These are phyloP conservation scores for Colletotrichum lentis DNA, from an alignment of 2,329 filamentous ascomycete genomes.

Conservation along the genomic window DNA sequence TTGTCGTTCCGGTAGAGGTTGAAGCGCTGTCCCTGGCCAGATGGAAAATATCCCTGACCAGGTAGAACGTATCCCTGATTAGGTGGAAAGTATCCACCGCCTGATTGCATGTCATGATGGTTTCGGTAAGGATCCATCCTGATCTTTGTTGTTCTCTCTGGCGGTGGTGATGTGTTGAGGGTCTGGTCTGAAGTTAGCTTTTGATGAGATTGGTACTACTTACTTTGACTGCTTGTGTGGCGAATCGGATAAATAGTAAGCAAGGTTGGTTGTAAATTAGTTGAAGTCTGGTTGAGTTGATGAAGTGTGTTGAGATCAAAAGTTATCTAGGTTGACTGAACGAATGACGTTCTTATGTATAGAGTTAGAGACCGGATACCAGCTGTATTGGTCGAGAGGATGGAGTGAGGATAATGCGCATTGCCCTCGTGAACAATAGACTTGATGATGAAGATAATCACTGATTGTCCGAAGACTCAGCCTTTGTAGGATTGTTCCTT, in stretches of 20 bases:
- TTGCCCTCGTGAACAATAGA: background rate
- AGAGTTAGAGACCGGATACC: too few relatives aligned
- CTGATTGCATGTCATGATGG: too few relatives aligned
- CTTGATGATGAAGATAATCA: background rate
- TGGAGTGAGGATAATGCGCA: background rate
- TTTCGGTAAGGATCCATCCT: too few relatives aligned
- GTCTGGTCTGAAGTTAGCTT: too few relatives aligned
- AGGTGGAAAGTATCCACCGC: too few relatives aligned
- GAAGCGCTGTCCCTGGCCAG: background rate
- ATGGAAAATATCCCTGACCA: background rate
- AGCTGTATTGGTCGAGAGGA: background rate
- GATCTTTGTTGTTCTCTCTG: too few relatives aligned
- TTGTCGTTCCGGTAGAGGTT: background rate
- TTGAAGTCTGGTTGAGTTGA: background rate
- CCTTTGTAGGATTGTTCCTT: too few relatives aligned
- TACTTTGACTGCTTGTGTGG: background rate
- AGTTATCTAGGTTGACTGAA: background rate
- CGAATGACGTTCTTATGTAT: background rate
- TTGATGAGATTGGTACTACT: background rate
- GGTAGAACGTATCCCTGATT: background rate
- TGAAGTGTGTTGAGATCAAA: too few relatives aligned
- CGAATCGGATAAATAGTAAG: background rate
- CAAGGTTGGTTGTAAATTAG: rapidly evolving
- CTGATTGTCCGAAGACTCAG: too few relatives aligned
- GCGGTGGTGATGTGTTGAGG: too few relatives aligned